Percentiles rank a stretch among this genome's conserved stretches.
Evolutionary conservation across 164 flowering plant genomes (phyloP).

Genomic region (Warburgia ugandensis): DNA sequence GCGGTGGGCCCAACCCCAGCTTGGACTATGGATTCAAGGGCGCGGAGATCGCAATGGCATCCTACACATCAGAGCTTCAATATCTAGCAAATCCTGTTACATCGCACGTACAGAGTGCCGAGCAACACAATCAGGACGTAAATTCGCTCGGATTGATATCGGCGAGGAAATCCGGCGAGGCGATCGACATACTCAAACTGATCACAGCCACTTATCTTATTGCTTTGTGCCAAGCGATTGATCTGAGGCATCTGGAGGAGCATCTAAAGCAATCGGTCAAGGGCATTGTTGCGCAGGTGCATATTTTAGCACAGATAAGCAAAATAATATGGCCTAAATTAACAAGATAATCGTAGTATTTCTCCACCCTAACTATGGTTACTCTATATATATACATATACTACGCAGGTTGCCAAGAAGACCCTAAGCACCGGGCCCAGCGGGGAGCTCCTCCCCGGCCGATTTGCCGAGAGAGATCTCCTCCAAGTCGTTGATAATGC

Average conservation of each 20-base stretch:
- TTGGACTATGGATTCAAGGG: constrained; percentile 28
- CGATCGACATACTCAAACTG: constrained; percentile 22
- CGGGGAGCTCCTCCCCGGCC: constrained; percentile 17
- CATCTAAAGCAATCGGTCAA: constrained; percentile 14
- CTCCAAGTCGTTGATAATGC: constrained; percentile 14
- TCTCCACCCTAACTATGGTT: too few relatives aligned
- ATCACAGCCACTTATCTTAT: constrained; percentile 23
- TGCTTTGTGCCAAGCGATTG: constrained; percentile 23
- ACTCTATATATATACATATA: background rate
- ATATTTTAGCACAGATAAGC: background rate
- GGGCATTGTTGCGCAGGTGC: constrained; percentile 13
- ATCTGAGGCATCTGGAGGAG: constrained; percentile 28
- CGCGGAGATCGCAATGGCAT: constrained; percentile 32
- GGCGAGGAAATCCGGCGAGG: constrained; percentile 21
- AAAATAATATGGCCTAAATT: too few relatives aligned
- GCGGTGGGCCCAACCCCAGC: constrained; percentile 24
- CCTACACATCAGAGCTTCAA: constrained; percentile 26
- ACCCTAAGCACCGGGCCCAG: constrained; percentile 13
- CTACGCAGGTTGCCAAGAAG: constrained; percentile 13
- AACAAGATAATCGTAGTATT: too few relatives aligned
- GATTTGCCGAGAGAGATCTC: constrained; percentile 14
- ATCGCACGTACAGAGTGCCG: constrained; percentile 27
- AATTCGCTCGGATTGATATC: constrained; percentile 25
- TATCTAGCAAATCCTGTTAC: constrained; percentile 28
- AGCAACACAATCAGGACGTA: constrained; percentile 31